These are phyloP conservation scores for Funneliformis geosporum DNA, from an alignment of 192 early-diverging fungal genomes.

Conservation along the genomic window DNA sequence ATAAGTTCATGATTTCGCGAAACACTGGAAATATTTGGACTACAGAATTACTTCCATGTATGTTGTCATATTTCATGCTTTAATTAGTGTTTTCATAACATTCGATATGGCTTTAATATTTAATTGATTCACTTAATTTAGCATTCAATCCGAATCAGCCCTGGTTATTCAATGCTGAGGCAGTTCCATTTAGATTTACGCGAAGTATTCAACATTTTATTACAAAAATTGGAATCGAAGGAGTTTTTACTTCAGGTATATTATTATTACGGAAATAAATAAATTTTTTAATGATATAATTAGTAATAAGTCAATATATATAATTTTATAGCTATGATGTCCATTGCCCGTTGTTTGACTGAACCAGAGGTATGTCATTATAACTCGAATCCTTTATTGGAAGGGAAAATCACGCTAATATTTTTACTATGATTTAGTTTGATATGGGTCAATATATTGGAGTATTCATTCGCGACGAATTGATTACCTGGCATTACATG, in stretches of 20 bases:
- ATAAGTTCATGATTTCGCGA: slow-evolving; percentile 86
- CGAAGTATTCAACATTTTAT: slow-evolving; percentile 97
- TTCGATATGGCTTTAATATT: not conserved
- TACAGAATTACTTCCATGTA: slow-evolving; percentile 83
- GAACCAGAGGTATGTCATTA: slow-evolving; percentile 65
- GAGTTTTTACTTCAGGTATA: slow-evolving; percentile 67
- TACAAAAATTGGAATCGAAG: slow-evolving; percentile 90
- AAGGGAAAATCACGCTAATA: not conserved
- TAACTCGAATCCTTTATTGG: not conserved
- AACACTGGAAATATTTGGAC: slow-evolving; percentile 85
- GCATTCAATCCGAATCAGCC: slow-evolving; percentile 31
- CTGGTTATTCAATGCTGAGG: slow-evolving; percentile 70
- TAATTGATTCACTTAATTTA: not conserved
- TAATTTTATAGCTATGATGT: slow-evolving; percentile 65
- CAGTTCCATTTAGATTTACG: slow-evolving; percentile 97
- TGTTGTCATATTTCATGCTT: not conserved
- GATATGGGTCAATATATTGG: slow-evolving; percentile 93
- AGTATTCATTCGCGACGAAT: slow-evolving; percentile 93
- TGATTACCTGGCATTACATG: slow-evolving; percentile 73
- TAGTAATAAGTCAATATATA: too few relatives aligned
- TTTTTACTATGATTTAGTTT: slow-evolving; percentile 52
- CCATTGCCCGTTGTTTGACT: slow-evolving; percentile 78
- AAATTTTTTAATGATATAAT: not conserved
- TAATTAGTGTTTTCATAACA: not conserved
- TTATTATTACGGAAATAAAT: not conserved